Conservation (phyloP, 768 basidiomycete species). For the Pulveroboletus sp. region DNA sequence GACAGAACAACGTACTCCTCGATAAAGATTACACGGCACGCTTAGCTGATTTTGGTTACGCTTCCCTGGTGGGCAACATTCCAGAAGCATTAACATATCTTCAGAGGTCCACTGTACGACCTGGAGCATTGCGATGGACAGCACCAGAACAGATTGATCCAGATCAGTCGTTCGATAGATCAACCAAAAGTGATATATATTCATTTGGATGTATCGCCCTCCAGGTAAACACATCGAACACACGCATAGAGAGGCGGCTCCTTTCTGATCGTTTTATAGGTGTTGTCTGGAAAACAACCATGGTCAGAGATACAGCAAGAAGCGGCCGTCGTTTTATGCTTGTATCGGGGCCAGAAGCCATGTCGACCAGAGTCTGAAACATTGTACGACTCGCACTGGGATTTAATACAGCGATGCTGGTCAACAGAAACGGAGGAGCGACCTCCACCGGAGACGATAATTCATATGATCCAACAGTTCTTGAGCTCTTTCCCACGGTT, state of each 20-base stretch:
- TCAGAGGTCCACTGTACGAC: constrained; percentile 25
- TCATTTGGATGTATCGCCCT: constrained; percentile 31
- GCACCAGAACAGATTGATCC: constrained; percentile 34
- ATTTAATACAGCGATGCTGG: constrained; percentile 11
- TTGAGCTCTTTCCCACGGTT: not conserved
- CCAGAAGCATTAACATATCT: constrained; percentile 5
- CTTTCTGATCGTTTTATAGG: constrained; percentile 16
- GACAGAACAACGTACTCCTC: constrained; percentile 19
- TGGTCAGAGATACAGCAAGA: constrained; percentile 8
- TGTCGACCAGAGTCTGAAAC: constrained; percentile 5
- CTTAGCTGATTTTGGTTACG: constrained; percentile 43
- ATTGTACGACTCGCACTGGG: constrained; percentile 3
- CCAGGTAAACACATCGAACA: constrained; percentile 9
- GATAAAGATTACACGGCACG: constrained; percentile 29
- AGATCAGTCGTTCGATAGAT: constrained; percentile 1
- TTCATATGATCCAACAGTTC: not conserved
- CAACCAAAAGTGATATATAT: constrained; percentile 15
- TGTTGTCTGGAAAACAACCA: constrained; percentile 13
- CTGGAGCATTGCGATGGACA: constrained; percentile 40
- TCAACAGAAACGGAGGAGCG: not conserved
- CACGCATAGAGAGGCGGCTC: too few species aligned
- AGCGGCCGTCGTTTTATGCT: constrained; percentile 2
- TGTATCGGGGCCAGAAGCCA: constrained; percentile 1
- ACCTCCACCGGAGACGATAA: not conserved
- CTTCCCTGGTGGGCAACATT: constrained; percentile 23